Percentiles rank a stretch among this genome's conserved stretches.
Evolutionary conservation across 2,329 filamentous ascomycete genomes (phyloP).

Genomic region (Cercospora sp.): DNA sequence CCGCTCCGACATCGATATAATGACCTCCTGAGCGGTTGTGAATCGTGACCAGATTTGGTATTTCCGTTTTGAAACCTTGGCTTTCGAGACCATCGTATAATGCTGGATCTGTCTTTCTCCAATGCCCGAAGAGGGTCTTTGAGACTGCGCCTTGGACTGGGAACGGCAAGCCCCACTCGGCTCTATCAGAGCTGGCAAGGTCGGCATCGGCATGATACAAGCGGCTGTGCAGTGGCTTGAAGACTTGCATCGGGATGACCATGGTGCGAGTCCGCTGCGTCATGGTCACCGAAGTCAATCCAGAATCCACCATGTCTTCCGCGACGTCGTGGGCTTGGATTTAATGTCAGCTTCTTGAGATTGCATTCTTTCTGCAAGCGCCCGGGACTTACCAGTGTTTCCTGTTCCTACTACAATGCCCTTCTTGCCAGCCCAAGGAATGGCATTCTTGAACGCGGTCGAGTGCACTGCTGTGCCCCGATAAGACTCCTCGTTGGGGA

Average conservation of each 20-base stretch:
- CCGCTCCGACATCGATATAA: not conserved
- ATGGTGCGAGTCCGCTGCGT: not conserved
- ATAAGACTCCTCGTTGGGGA: not conserved
- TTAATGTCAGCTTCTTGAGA: not conserved
- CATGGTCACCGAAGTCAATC: not conserved
- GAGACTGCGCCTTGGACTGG: not conserved
- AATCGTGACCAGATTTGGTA: not conserved
- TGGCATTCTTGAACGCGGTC: not conserved
- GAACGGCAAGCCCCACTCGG: not conserved
- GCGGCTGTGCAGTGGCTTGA: not conserved
- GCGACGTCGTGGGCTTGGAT: not conserved
- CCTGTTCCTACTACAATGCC: not conserved
- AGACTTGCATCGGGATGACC: not conserved
- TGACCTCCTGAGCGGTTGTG: not conserved
- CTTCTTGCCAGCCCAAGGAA: not conserved
- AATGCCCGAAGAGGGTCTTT: not conserved
- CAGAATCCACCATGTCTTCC: not conserved
- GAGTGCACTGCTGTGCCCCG: not conserved
- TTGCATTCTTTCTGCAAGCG: not conserved
- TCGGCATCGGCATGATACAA: not conserved
- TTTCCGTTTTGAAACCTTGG: not conserved
- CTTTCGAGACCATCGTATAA: not conserved
- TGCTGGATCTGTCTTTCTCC: not conserved
- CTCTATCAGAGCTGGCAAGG: not conserved
- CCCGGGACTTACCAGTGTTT: not conserved